Evolutionary conservation across 1,139 yeast species (phyloP).

Genomic region (Kluyveromyces marxianus): DNA sequence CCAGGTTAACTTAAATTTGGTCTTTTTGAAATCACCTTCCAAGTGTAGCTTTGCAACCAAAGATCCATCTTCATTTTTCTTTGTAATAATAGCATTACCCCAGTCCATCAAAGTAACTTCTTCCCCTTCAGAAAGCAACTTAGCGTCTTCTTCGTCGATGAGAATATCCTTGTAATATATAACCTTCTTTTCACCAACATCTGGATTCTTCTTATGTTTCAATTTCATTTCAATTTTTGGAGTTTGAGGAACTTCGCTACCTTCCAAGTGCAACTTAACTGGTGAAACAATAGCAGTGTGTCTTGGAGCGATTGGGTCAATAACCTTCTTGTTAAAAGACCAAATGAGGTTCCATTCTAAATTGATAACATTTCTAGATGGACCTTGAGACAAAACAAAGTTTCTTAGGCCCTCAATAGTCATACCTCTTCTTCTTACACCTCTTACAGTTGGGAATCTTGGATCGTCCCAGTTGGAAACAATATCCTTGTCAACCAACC

Average conservation of each 20-base stretch:
- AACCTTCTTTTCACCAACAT: slow-evolving; percentile 77
- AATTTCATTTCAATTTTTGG: slow-evolving; percentile 67
- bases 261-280: slow-evolving; percentile 53
- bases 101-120: slow-evolving; percentile 97
- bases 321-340: slow-evolving; percentile 94
- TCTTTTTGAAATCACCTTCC: slow-evolving; percentile 96
- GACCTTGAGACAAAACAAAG: slow-evolving; percentile 92
- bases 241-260: slow-evolving; percentile 56
- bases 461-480: slow-evolving; percentile 98
- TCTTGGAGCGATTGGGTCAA: slow-evolving; percentile 95
- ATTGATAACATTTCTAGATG: slow-evolving; percentile 91
- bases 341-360: slow-evolving; percentile 95
- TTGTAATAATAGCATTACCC: slow-evolving; percentile 87
- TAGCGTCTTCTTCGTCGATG: slow-evolving; percentile 89
- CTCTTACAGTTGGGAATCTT: slow-evolving; percentile 97
- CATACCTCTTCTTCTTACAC: slow-evolving; percentile 99
- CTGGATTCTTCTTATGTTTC: slow-evolving; percentile 94
- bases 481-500: slow-evolving; percentile 88
- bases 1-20: slow-evolving; percentile 95
- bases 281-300: slow-evolving; percentile 74
- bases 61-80: slow-evolving; percentile 56
- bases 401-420: slow-evolving; percentile 92
- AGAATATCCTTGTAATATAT: slow-evolving; percentile 55
- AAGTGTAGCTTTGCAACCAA: slow-evolving; percentile 78
- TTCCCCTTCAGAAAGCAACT: slow-evolving; percentile 60